A percentile compares a stretch with the other conserved stretches of the same genome.
These are phyloP conservation scores for Alloteropsis angusta DNA, from an alignment of 202 grass and related monocot genomes.

Conservation along the genomic window DNA sequence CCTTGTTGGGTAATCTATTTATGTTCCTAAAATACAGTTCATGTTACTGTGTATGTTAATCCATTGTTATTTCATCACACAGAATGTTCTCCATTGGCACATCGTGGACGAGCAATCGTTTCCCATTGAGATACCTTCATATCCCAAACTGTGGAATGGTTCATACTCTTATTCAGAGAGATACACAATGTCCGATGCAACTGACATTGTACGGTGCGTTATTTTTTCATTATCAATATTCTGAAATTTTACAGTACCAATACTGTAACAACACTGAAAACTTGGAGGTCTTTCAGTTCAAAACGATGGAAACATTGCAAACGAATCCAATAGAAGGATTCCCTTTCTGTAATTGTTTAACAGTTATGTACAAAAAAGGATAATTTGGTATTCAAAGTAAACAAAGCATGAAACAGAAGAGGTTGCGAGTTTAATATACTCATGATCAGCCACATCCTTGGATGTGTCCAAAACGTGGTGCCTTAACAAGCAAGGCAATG, in stretches of 20 bases:
- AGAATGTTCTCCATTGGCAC: slow-evolving; percentile 99
- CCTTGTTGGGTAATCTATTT: background rate
- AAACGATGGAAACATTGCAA: background rate
- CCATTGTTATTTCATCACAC: background rate
- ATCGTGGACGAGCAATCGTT: slow-evolving; percentile 81
- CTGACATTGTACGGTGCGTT: slow-evolving; percentile 75
- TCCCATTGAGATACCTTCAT: slow-evolving; percentile 93
- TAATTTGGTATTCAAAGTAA: background rate
- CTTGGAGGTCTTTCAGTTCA: background rate
- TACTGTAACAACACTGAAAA: background rate
- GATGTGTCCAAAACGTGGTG: background rate
- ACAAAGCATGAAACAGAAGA: background rate
- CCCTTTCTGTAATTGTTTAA: background rate
- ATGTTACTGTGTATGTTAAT: slow-evolving; percentile 11
- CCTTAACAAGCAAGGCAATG: background rate
- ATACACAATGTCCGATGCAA: slow-evolving; percentile 79
- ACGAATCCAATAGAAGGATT: background rate
- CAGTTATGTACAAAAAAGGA: background rate
- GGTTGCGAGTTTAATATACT: background rate
- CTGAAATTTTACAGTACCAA: background rate
- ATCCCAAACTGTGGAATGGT: slow-evolving; percentile 75
- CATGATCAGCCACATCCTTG: background rate
- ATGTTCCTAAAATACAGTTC: background rate
- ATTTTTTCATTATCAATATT: slow-evolving; percentile 7
- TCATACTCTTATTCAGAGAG: slow-evolving; percentile 87